Evolutionary conservation across 768 basidiomycete genomes (phyloP), one percentile per base, ranked within the genome.

Genomic region (Rhodotorula paludigena): DNA sequence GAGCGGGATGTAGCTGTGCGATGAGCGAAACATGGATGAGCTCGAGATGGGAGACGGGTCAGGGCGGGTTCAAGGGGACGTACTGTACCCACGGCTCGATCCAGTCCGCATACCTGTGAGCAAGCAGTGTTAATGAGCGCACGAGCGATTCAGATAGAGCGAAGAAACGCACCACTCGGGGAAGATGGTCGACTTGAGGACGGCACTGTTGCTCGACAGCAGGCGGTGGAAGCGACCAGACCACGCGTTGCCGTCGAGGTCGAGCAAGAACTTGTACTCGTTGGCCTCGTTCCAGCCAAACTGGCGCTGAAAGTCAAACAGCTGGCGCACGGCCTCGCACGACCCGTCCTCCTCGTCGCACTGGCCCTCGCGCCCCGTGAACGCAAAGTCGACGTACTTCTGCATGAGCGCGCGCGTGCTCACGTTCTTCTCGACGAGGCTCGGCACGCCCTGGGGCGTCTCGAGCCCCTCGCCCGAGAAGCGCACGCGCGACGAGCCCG

Each of bases 181-280:
- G 51, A 74, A 76, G 58, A 79, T 78, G 15, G 78, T 78, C 33
- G 75, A 70, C 60, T 81, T 81, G 65, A 81, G 75, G n/a, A 80
- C 78, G 36, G 76, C 76, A 58, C 79, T 79, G 62, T 80, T 81
- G 35, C 65, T 66, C 47, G 63, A 64, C 36, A 76, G 59, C 25
- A 76, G 45, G 14, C 75, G 68, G 48, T 75, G 74, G 64, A 76
- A 76, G 32, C 75, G 57, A 2, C 75, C 75, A 33, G 60, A 64
- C 75, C 75, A 76, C 9, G 74, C 74, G 56, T 76, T 92, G 18
- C 93, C 93, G 75, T 96, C 93, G 66, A 97, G 77, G 78, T 96
- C 93, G 67, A 92, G 78, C 54, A 94, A 81, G 75, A 92, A 90
- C 81, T 94, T 94, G 86, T 82, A 91, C 91, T 96, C 76, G 91